These are phyloP conservation scores for Decorospora gaudefroyi DNA, from an alignment of 2,329 filamentous ascomycete species.

Conservation along the genomic window DNA sequence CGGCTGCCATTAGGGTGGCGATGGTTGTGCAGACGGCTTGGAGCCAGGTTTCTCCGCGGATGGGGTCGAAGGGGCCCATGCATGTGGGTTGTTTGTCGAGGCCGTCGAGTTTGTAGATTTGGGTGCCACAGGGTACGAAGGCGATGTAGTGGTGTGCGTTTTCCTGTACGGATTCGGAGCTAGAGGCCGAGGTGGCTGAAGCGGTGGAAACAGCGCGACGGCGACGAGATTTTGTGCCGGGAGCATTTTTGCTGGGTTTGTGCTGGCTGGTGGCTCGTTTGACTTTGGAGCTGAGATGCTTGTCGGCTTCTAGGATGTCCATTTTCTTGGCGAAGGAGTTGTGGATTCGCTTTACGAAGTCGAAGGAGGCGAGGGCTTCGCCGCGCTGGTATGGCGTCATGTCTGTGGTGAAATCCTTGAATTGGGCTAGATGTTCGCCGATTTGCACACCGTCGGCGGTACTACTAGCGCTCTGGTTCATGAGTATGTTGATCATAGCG, in stretches of 20 bases:
- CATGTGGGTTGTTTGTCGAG: constrained; percentile 71
- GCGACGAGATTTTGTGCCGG: constrained; percentile 49
- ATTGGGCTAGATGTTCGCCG: constrained; percentile 69
- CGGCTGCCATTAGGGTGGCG: constrained; percentile 67
- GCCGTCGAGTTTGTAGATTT: constrained; percentile 89
- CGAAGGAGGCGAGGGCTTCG: constrained; percentile 72
- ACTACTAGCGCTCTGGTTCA: constrained; percentile 76
- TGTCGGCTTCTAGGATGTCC: constrained; percentile 69
- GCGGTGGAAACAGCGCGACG: constrained; percentile 37
- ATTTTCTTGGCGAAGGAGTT: constrained; percentile 79
- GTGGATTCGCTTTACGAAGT: constrained; percentile 78
- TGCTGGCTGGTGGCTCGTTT: constrained; percentile 38
- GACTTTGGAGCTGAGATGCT: constrained; percentile 67
- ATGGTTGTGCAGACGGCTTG: constrained; percentile 67
- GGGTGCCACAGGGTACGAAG: constrained; percentile 74
- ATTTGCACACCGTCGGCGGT: constrained; percentile 59
- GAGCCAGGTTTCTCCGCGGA: constrained; percentile 64
- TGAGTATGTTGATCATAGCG: constrained; percentile 88
- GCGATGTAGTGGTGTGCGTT: constrained; percentile 85
- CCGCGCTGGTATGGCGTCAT: constrained; percentile 76
- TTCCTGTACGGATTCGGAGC: constrained; percentile 58
- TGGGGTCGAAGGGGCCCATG: constrained; percentile 53
- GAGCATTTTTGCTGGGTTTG: constrained; percentile 48
- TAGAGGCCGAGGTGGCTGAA: constrained; percentile 43
- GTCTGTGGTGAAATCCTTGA: constrained; percentile 71